phyloP scores from a whole-genome alignment of 495 filamentous ascomycete genomes.

The Aspergillus olivimuriae region DNA sequence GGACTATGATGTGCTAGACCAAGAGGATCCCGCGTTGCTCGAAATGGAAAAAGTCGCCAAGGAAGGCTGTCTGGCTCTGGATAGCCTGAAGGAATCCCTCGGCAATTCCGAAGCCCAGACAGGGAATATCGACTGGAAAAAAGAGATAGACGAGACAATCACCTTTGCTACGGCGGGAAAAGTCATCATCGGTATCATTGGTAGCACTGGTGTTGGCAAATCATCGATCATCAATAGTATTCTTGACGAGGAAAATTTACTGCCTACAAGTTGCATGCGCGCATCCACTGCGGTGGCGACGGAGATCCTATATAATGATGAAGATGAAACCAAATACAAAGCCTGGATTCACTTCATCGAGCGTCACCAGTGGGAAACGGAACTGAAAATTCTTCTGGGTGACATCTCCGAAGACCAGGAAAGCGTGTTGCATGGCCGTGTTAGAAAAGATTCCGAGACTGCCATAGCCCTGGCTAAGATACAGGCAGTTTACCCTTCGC shows the following conservation, averaged over 20 bases:
- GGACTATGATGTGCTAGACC: neutral
- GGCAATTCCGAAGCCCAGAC: neutral
- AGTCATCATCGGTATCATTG: constrained; percentile 52
- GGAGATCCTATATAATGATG: constrained; percentile 59
- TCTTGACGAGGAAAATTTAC: constrained; percentile 46
- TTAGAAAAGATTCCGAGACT: constrained; percentile 44
- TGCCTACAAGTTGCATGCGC: constrained; percentile 53
- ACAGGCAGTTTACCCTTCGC: constrained; percentile 55
- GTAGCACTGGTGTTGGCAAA: constrained; percentile 54
- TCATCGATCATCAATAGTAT: constrained; percentile 56
- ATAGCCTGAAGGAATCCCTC: neutral
- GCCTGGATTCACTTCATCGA: constrained; percentile 62
- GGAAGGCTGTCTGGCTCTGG: too few species aligned
- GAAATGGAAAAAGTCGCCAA: neutral
- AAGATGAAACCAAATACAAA: constrained; percentile 43
- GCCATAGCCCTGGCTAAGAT: constrained; percentile 59
- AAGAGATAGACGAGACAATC: neutral
- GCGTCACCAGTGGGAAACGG: constrained; percentile 48
- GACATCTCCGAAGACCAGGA: constrained; percentile 47
- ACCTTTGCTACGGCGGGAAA: constrained; percentile 24
- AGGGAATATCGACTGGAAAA: constrained; percentile 2
- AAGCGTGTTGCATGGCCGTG: constrained; percentile 36
- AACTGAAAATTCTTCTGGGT: constrained; percentile 39
- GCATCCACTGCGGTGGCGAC: constrained; percentile 63
- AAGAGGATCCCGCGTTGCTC: neutral